Conservation (phyloP, 139 green algal species). For the Chlamydomonas eustigma region DNA sequence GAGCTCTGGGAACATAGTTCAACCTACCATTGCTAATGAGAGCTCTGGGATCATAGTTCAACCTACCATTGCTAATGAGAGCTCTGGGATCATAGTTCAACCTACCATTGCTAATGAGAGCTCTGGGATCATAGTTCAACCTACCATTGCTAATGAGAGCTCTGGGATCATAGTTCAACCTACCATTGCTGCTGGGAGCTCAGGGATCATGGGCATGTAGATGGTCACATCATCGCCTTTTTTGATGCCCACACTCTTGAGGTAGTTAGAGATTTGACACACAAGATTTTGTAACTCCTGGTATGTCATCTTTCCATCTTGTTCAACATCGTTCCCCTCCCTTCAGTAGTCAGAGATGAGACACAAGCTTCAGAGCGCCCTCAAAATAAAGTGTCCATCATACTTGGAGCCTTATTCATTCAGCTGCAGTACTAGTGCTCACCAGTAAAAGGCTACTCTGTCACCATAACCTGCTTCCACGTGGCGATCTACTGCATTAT, state of each 20-base stretch:
- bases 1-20: too few relatives aligned
- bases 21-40: too few relatives aligned
- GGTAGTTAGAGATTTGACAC: conserved; percentile 76
- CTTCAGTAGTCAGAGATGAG: neutral
- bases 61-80: too few relatives aligned
- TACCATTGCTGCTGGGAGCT: conserved; percentile 64
- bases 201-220: conserved; percentile 92
- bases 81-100: too few relatives aligned
- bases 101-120: too few relatives aligned
- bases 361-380: neutral
- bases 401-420: too few relatives aligned
- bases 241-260: conserved; percentile 73
- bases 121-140: too few relatives aligned
- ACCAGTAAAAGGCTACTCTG: conserved; percentile 53
- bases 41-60: too few relatives aligned
- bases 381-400: neutral
- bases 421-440: neutral
- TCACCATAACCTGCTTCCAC: conserved; percentile 44
- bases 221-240: conserved; percentile 88
- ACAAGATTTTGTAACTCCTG: conserved; percentile 56
- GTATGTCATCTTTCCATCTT: conserved; percentile 66
- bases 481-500: conserved; percentile 52
- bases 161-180: too few relatives aligned
- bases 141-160: too few relatives aligned
- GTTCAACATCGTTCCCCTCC: conserved; percentile 70